Percentiles rank a stretch among this genome's conserved stretches.
Evolutionary conservation across 805 yeast species (phyloP).

Genomic region (Yamadazyma philogaea): DNA sequence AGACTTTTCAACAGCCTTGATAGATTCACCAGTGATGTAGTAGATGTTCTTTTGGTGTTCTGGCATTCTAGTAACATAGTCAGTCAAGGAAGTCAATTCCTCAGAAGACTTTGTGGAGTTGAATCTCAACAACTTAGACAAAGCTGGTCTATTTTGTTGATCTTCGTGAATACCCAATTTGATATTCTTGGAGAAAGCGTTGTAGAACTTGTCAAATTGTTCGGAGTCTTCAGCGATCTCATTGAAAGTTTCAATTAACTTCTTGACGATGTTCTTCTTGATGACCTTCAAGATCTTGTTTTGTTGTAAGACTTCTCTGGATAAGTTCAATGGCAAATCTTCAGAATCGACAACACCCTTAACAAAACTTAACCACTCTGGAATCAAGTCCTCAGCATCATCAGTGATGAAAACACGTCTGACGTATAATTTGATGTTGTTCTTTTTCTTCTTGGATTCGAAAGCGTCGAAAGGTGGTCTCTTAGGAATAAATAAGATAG

Average conservation of each 20-base stretch:
- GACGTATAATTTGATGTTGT: slow-evolving; percentile 96
- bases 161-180: slow-evolving; percentile 99
- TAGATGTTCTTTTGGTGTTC: slow-evolving; percentile 99
- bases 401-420: slow-evolving; percentile 99
- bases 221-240: slow-evolving; percentile 99
- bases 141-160: slow-evolving; percentile 92
- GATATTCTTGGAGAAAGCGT: slow-evolving; percentile 96
- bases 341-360: slow-evolving; percentile 99
- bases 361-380: slow-evolving; percentile 97
- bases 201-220: slow-evolving; percentile 97
- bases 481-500: slow-evolving; percentile 95
- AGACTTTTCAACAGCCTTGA: slow-evolving; percentile 97
- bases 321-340: slow-evolving; percentile 98
- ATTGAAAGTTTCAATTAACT: slow-evolving; percentile 95
- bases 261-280: slow-evolving; percentile 98
- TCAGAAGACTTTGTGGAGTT: slow-evolving; percentile 94
- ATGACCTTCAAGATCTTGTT: slow-evolving; percentile 99
- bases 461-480: slow-evolving; percentile 99
- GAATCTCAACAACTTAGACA: slow-evolving; percentile 95
- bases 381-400: slow-evolving; percentile 98
- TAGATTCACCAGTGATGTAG: slow-evolving; percentile 98
- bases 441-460: slow-evolving; percentile 98
- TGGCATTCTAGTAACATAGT: slow-evolving; percentile 99
- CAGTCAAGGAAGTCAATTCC: slow-evolving; percentile 91
- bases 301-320: slow-evolving; percentile 99